phyloP scores from a whole-genome alignment of 2,329 filamentous ascomycete species.

The Cytospora piceicola region DNA sequence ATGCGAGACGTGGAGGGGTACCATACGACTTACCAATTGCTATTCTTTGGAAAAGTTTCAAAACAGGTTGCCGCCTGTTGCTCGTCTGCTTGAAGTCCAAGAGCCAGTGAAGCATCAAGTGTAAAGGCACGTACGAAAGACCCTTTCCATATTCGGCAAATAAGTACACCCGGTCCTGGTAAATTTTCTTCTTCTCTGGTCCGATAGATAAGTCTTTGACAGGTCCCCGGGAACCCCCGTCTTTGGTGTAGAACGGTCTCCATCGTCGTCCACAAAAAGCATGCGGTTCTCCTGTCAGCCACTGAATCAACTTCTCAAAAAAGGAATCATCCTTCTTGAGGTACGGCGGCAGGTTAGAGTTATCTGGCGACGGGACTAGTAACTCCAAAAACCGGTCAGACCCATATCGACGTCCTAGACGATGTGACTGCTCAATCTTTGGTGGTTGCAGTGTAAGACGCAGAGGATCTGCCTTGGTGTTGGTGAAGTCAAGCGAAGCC shows the following conservation, averaged over 20 bases:
- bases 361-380: slow-evolving; percentile 50
- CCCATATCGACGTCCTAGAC: slow-evolving; percentile 59
- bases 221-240: slow-evolving; percentile 44
- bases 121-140: slow-evolving; percentile 45
- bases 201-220: slow-evolving; percentile 41
- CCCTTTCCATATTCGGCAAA: slow-evolving; percentile 58
- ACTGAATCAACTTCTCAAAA: slow-evolving; percentile 43
- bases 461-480: slow-evolving; percentile 47
- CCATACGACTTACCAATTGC: slow-evolving; percentile 50
- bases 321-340: slow-evolving; percentile 41
- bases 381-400: slow-evolving; percentile 63
- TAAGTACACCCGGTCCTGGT: slow-evolving; percentile 52
- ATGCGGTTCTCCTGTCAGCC: slow-evolving; percentile 47
- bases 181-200: slow-evolving; percentile 38
- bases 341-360: slow-evolving; percentile 36
- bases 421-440: slow-evolving; percentile 52
- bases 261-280: slow-evolving; percentile 52
- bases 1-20: slow-evolving; percentile 23
- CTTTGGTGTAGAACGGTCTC: slow-evolving; percentile 51
- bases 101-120: slow-evolving; percentile 56
- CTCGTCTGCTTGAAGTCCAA: slow-evolving; percentile 44
- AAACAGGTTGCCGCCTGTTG: slow-evolving; percentile 51
- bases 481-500: slow-evolving; percentile 46
- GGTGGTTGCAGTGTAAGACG: slow-evolving; percentile 52
- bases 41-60: slow-evolving; percentile 64